These are phyloP conservation scores for Pyrenophora seminiperda DNA, from an alignment of 2,329 filamentous ascomycete species.

Conservation along the genomic window DNA sequence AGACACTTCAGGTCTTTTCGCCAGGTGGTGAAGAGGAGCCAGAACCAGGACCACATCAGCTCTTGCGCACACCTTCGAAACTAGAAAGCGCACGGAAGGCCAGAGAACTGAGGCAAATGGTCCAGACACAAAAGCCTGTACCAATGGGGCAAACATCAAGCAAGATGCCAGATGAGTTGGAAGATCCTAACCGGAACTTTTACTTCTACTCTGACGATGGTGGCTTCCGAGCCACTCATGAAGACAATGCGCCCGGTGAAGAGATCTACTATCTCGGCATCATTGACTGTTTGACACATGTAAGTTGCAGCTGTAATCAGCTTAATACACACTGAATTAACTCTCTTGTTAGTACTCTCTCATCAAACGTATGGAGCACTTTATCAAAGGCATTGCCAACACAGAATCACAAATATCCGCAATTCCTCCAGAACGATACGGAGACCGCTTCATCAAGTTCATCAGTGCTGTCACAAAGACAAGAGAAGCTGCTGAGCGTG, in stretches of 20 bases:
- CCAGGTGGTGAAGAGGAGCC: conserved; percentile 71
- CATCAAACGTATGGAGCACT: conserved; percentile 93
- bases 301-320: conserved; percentile 56
- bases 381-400: conserved; percentile 90
- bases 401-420: conserved; percentile 90
- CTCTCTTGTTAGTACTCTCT: conserved; percentile 75
- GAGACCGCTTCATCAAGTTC: conserved; percentile 91
- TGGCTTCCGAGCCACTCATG: conserved; percentile 89
- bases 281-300: conserved; percentile 96
- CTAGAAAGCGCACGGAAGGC: conserved; percentile 90
- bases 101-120: conserved; percentile 85
- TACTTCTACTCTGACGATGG: conserved; percentile 95
- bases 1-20: conserved; percentile 92
- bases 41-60: conserved; percentile 63
- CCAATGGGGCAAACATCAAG: conserved; percentile 82
- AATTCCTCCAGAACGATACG: conserved; percentile 86
- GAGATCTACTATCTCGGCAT: conserved; percentile 98
- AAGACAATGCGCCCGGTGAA: conserved; percentile 81
- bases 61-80: conserved; percentile 90
- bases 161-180: conserved; percentile 88
- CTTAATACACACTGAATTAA: conserved; percentile 18
- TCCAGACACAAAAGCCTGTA: conserved; percentile 91
- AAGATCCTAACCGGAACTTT: conserved; percentile 68
- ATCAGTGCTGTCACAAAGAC: conserved; percentile 91
- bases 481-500: conserved; percentile 75